Conservation (phyloP, 306 rosid species). For the Arachis hypogaea region DNA sequence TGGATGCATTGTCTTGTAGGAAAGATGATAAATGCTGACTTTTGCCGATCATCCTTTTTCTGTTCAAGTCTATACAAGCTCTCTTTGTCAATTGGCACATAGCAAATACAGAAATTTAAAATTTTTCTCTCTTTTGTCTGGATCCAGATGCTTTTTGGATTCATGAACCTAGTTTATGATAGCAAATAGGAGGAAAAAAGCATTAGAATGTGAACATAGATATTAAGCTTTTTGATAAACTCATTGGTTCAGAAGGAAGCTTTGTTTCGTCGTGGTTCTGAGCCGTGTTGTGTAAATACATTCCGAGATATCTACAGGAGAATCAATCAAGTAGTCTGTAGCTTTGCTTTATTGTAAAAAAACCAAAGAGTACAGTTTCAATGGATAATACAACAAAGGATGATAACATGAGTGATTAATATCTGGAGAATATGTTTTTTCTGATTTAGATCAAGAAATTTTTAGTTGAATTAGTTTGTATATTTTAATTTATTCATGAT, state of each 20-base stretch:
- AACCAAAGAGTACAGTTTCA: neutral
- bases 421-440: too few species aligned
- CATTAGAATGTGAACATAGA: conserved; percentile 40
- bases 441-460: too few species aligned
- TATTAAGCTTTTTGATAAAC: conserved; percentile 23
- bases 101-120: too few species aligned
- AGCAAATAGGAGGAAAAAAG: too few species aligned
- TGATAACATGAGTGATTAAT: too few species aligned
- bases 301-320: conserved; percentile 52
- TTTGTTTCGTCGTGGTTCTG: conserved; percentile 33
- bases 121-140: too few species aligned
- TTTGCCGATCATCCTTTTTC: conserved; percentile 76
- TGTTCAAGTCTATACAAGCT: conserved; percentile 75
- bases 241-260: conserved; percentile 32
- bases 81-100: conserved; percentile 52
- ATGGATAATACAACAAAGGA: conserved; percentile 24
- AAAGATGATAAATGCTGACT: conserved; percentile 94
- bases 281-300: conserved; percentile 55
- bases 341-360: conserved; percentile 45
- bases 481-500: too few species aligned
- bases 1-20: conserved; percentile 55
- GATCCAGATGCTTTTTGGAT: too few species aligned
- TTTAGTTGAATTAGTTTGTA: too few species aligned
- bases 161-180: too few species aligned
- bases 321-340: conserved; percentile 40